Percentiles rank a stretch among this genome's conserved stretches.
phyloP scores from a whole-genome alignment of 2,329 filamentous ascomycete genomes.

The Penicillium sp. region DNA sequence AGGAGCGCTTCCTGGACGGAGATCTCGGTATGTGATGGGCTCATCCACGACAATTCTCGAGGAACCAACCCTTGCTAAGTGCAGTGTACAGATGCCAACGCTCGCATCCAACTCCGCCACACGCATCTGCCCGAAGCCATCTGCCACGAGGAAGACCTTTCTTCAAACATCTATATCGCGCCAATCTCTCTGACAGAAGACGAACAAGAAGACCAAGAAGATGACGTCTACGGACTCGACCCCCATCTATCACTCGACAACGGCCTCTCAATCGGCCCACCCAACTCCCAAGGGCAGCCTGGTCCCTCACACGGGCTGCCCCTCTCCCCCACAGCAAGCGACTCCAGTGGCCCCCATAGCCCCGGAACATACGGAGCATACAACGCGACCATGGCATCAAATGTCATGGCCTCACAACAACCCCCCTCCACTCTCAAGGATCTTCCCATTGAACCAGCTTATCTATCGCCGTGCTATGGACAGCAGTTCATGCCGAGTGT shows the following conservation, averaged over 20 bases:
- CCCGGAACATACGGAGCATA: constrained; percentile 12
- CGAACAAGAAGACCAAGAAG: constrained; percentile 2
- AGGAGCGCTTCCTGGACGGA: constrained; percentile 27
- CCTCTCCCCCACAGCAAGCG: constrained; percentile 17
- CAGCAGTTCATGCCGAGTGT: constrained; percentile 11
- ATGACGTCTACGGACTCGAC: neutral
- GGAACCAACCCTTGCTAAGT: neutral
- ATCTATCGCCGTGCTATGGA: constrained; percentile 13
- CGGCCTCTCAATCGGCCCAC: neutral
- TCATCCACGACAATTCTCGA: neutral
- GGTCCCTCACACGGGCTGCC: constrained; percentile 7
- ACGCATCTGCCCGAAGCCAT: constrained; percentile 16
- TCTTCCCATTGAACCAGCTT: constrained; percentile 8
- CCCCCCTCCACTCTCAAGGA: constrained; percentile 6
- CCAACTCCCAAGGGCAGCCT: neutral
- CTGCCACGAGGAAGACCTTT: constrained; percentile 9
- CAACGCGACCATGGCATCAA: constrained; percentile 3
- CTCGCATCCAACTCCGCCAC: constrained; percentile 16
- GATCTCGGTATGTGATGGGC: constrained; percentile 21
- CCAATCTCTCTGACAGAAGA: constrained; percentile 2
- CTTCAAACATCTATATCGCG: constrained; percentile 6
- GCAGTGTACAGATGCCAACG: constrained; percentile 14
- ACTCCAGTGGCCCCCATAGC: constrained; percentile 18
- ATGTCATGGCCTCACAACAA: constrained; percentile 8
- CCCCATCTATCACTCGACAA: constrained; percentile 3